These are phyloP conservation scores for Neonectria coccinea DNA, from an alignment of 2,329 filamentous ascomycete species.

Conservation along the genomic window DNA sequence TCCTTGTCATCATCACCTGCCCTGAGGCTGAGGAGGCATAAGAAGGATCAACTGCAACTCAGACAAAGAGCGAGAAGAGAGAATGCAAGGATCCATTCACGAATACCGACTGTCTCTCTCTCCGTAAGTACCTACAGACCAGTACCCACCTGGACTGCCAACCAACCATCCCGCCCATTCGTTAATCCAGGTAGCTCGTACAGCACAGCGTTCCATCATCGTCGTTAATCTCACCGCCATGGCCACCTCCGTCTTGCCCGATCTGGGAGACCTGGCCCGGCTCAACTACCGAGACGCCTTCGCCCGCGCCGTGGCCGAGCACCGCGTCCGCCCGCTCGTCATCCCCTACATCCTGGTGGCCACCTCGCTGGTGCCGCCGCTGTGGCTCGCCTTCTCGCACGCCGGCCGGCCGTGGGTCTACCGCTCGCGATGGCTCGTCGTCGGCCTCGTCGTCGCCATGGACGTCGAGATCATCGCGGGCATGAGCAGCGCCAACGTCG, in stretches of 20 bases:
- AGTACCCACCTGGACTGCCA: neutral
- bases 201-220: constrained; percentile 5
- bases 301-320: constrained; percentile 53
- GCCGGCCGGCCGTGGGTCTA: constrained; percentile 62
- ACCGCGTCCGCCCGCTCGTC: constrained; percentile 59
- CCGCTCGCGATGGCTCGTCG: constrained; percentile 60
- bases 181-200: neutral
- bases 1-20: neutral
- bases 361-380: constrained; percentile 60
- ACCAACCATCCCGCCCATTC: constrained; percentile 3
- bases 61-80: neutral
- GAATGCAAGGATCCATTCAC: neutral
- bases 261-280: constrained; percentile 46
- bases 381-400: constrained; percentile 70
- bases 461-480: constrained; percentile 56
- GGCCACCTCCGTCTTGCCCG: constrained; percentile 16
- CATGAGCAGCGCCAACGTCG: constrained; percentile 64
- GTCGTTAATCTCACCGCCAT: constrained; percentile 14
- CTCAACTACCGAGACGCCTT: constrained; percentile 54
- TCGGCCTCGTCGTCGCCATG: constrained; percentile 57
- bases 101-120: neutral
- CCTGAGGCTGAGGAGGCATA: neutral
- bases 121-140: neutral
- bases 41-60: neutral
- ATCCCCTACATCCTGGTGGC: constrained; percentile 64